These are phyloP conservation scores for Teratosphaeria gauchensis DNA, from an alignment of 2,329 filamentous ascomycete genomes.

Conservation along the genomic window DNA sequence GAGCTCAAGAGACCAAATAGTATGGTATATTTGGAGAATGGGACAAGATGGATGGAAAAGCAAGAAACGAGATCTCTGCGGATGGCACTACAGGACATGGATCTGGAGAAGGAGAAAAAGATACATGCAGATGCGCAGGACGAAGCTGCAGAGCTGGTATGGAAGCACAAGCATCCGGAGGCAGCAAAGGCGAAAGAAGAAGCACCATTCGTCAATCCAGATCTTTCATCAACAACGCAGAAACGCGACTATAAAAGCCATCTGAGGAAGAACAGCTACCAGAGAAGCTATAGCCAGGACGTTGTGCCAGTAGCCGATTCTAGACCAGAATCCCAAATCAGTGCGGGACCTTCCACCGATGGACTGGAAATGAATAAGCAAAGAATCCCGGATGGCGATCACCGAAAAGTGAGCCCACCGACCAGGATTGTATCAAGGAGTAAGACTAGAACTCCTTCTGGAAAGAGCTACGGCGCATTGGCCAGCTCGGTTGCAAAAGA, in stretches of 20 bases:
- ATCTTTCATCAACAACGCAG: constrained; percentile 8
- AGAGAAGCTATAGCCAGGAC: constrained; percentile 38
- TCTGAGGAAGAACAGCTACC: constrained; percentile 61
- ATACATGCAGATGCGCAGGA: constrained; percentile 63
- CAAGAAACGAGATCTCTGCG: constrained; percentile 63
- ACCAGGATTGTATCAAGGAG: constrained; percentile 7
- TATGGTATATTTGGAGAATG: constrained; percentile 62
- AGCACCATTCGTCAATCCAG: constrained; percentile 26
- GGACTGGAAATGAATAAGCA: constrained; percentile 5
- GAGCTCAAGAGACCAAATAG: constrained; percentile 48
- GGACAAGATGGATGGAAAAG: constrained; percentile 70
- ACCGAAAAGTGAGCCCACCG: constrained; percentile 14
- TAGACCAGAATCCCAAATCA: constrained; percentile 3
- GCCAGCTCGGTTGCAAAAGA: constrained; percentile 26
- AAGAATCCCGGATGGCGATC: constrained; percentile 6
- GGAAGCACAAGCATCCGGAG: constrained; percentile 62
- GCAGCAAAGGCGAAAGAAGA: constrained; percentile 51
- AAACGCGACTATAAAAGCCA: constrained; percentile 51
- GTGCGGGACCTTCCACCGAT: constrained; percentile 3
- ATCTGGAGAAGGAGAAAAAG: constrained; percentile 53
- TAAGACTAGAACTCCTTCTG: constrained; percentile 13
- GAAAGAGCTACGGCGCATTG: constrained; percentile 27
- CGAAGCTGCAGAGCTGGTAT: constrained; percentile 71
- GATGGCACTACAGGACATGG: constrained; percentile 64
- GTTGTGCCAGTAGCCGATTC: neutral